These are phyloP conservation scores for Colletotrichum musae DNA, from an alignment of 2,329 filamentous ascomycete species.

Conservation along the genomic window DNA sequence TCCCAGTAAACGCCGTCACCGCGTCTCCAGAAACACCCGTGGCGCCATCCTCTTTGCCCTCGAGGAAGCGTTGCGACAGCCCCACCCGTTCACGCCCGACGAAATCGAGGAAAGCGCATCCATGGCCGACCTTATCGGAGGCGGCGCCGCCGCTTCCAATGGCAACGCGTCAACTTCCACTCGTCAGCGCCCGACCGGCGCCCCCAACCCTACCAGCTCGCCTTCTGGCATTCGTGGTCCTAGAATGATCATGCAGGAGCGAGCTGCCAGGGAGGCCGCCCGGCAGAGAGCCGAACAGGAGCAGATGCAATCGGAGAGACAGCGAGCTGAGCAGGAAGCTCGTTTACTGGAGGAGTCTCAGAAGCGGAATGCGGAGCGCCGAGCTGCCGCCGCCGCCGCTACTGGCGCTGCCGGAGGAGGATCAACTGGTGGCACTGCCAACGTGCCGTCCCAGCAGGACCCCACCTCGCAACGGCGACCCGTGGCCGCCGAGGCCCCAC, in stretches of 20 bases:
- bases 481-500: slow-evolving; percentile 36
- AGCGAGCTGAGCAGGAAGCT: slow-evolving; percentile 71
- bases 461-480: slow-evolving; percentile 41
- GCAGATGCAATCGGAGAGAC: slow-evolving; percentile 69
- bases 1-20: slow-evolving; percentile 57
- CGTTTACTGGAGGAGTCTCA: slow-evolving; percentile 69
- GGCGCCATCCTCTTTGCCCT: slow-evolving; percentile 93
- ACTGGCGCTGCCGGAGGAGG: slow-evolving; percentile 55
- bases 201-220: slow-evolving; percentile 67
- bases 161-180: slow-evolving; percentile 62
- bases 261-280: slow-evolving; percentile 81
- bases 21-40: slow-evolving; percentile 87
- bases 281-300: slow-evolving; percentile 78
- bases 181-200: slow-evolving; percentile 61
- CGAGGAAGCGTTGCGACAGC: slow-evolving; percentile 89
- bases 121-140: slow-evolving; percentile 85
- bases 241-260: slow-evolving; percentile 91
- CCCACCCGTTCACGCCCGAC: slow-evolving; percentile 87
- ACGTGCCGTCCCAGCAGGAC: slow-evolving; percentile 33
- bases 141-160: slow-evolving; percentile 70
- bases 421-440: slow-evolving; percentile 33
- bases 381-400: slow-evolving; percentile 66
- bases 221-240: slow-evolving; percentile 83
- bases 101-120: slow-evolving; percentile 88
- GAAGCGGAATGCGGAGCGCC: slow-evolving; percentile 72